Evolutionary conservation across 768 basidiomycete species (phyloP).

Genomic region (Termitomyces sp.): DNA sequence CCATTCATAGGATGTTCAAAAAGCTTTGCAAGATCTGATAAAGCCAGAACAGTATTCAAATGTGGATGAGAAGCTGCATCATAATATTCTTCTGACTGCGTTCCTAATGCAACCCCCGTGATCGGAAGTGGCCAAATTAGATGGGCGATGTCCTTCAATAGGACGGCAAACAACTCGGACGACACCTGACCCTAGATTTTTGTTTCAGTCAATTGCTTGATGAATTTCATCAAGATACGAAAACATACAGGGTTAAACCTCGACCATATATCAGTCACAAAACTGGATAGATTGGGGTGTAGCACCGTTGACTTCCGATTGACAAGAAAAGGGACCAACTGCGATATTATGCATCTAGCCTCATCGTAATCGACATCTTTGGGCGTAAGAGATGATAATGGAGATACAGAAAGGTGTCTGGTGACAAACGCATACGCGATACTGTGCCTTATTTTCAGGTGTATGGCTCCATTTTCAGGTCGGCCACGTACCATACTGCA

Average conservation of each 20-base stretch:
- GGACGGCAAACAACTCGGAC: conserved; percentile 39
- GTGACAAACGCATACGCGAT: conserved; percentile 65
- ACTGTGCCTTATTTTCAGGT: conserved; percentile 26
- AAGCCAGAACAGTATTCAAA: conserved; percentile 34
- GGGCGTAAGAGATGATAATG: conserved; percentile 38
- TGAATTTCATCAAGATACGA: too few species aligned
- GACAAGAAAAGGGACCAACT: conserved; percentile 58
- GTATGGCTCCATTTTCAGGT: background rate
- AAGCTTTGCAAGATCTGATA: conserved; percentile 50
- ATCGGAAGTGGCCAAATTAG: conserved; percentile 49
- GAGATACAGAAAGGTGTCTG: conserved; percentile 55
- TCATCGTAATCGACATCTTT: conserved; percentile 40
- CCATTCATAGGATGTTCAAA: conserved; percentile 20
- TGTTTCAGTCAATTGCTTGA: background rate
- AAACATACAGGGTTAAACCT: conserved; percentile 44
- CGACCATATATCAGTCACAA: conserved; percentile 64
- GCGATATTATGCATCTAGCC: conserved; percentile 41
- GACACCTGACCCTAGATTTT: conserved; percentile 28
- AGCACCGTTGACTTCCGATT: conserved; percentile 55
- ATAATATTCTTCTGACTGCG: conserved; percentile 13
- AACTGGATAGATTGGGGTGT: conserved; percentile 42
- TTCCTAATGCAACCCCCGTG: conserved; percentile 14
- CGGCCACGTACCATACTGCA: conserved; percentile 53
- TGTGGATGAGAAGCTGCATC: conserved; percentile 33
- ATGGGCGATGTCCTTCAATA: conserved; percentile 49